phyloP scores from a whole-genome alignment of 305 asterid species.

The Fraxinus sp. region DNA sequence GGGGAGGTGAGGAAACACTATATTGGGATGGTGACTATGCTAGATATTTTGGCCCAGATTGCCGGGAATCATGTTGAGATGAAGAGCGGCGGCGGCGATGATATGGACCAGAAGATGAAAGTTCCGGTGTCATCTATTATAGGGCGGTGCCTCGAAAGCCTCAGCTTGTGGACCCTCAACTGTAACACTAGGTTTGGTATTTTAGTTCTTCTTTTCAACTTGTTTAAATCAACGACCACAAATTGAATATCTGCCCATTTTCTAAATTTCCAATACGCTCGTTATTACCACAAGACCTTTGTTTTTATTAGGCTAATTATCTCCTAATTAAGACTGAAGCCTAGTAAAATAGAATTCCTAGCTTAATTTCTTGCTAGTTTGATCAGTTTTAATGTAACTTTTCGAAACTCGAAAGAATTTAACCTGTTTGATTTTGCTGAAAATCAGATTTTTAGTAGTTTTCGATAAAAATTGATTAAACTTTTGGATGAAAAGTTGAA shows the following conservation, averaged over 20 bases:
- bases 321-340: no score
- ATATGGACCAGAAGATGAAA: slow-evolving; percentile 57
- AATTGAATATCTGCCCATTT: not conserved
- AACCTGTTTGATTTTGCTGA: no score
- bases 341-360: no score
- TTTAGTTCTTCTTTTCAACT: not conserved
- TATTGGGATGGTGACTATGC: slow-evolving; percentile 88
- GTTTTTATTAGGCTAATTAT: no score
- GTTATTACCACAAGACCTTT: no score
- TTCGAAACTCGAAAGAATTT: no score
- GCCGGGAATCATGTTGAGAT: slow-evolving; percentile 40
- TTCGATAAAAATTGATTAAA: no score
- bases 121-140: slow-evolving; percentile 84
- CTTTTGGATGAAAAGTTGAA: no score
- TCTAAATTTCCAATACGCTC: not conserved
- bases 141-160: slow-evolving; percentile 88
- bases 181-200: slow-evolving; percentile 50
- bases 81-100: slow-evolving; percentile 19
- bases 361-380: no score
- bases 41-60: slow-evolving; percentile 74
- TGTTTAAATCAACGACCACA: not conserved
- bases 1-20: slow-evolving; percentile 87
- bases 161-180: slow-evolving; percentile 85
- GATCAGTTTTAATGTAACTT: no score
- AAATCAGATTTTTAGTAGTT: no score